Evolutionary conservation across 768 basidiomycete species (phyloP), one percentile per base, ranked within the genome.

Genomic region (Amanita jacksonii): DNA sequence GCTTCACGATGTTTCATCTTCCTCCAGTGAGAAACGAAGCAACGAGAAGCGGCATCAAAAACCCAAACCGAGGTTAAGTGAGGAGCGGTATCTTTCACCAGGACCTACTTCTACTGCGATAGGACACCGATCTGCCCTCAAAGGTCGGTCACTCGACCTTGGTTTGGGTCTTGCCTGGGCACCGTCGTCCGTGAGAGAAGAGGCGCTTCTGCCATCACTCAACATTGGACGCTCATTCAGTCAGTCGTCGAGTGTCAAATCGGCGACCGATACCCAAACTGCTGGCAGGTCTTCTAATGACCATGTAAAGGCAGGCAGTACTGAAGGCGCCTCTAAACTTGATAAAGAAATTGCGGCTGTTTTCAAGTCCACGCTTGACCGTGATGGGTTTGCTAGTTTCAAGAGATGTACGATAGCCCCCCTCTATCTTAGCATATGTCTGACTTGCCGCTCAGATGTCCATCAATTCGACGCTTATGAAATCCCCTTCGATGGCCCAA

Each of bases 401-500:
- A 85, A 80, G 60, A 76, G 67, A 55, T 86, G 85, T 85, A 57
- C 61, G 79, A 64, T 16, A 23, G 35, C 28, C 24, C 37, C 48
- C 27, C 45, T 33, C 19, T 39, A 15, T 9, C 28, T 41, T 43
- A 42, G 37, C 44, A 24, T 35, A 45, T 41, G 42, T 52, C 51
- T 46, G 40, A 41, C 43, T 41, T 54, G 38, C 38, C 30, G 56
- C 47, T 5, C 49, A 86, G 84, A 83, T 62, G 79, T 86, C 12
- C 77, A 77, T 56, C 76, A 76, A 48, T 87, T 81, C 54, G 85
- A 87, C 57, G 79, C 78, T 15, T 74, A 81, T 49, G 67, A 75
- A 33, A 86, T 88, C 37, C 79, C 82, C 3, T 77, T 87, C 39
- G 81, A 87, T 46, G 85, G 85, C 12, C 75, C 82, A 8, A 68